Evolutionary conservation across 148 eudicot genomes (phyloP).

Genomic region (Heliosperma pusillum): DNA sequence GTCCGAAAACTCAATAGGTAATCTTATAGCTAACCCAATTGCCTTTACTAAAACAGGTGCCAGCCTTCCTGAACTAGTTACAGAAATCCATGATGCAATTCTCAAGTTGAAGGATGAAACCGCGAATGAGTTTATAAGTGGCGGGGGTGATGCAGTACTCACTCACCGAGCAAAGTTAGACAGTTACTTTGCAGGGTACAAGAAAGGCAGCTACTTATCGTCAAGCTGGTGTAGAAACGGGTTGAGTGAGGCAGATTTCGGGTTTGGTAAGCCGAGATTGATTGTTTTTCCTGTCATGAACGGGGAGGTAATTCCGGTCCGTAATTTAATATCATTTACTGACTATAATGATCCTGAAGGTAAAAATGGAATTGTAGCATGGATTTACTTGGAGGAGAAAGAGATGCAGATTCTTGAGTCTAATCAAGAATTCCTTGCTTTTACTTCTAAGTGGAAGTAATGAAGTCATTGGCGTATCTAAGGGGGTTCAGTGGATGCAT

Average conservation of each 20-base stretch:
- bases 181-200: not conserved
- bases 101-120: slow-evolving; percentile 5
- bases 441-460: slow-evolving; percentile 6
- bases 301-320: not conserved
- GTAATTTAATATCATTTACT: slow-evolving; percentile 8
- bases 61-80: not conserved
- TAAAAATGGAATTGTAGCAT: slow-evolving; percentile 11
- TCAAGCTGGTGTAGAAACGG: slow-evolving; percentile 7
- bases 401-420: not conserved
- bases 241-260: slow-evolving; percentile 11
- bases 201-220: not conserved
- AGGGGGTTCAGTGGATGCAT: too few relatives aligned
- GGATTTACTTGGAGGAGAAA: slow-evolving; percentile 20
- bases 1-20: slow-evolving; percentile 7
- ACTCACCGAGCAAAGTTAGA: not conserved
- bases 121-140: not conserved
- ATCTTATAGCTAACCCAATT: not conserved
- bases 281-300: slow-evolving; percentile 4
- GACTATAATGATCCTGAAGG: slow-evolving; percentile 7
- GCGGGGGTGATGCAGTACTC: not conserved
- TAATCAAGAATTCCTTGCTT: slow-evolving; percentile 12
- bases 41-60: not conserved
- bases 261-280: slow-evolving; percentile 10
- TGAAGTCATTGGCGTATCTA: too few relatives aligned
- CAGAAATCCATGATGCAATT: slow-evolving; percentile 8